phyloP scores from a whole-genome alignment of 208 protist species.

The Crithidia expoeki region DNA sequence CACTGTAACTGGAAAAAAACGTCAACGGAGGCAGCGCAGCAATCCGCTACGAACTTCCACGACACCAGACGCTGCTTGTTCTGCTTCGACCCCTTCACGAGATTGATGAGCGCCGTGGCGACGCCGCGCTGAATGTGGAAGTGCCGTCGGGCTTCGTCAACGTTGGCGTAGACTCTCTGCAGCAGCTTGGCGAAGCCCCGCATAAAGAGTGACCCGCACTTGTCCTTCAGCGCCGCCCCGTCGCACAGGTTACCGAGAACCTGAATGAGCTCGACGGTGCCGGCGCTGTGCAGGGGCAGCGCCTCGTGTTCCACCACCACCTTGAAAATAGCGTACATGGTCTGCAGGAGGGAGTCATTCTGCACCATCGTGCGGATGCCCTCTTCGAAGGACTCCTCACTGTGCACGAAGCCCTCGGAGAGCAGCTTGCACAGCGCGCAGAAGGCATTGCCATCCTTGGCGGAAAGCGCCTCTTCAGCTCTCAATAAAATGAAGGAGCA shows the following conservation, averaged over 20 bases:
- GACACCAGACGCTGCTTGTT: slow-evolving; percentile 84
- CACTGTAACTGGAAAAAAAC: slow-evolving; percentile 93
- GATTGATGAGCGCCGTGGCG: slow-evolving; percentile 88
- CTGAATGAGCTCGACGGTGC: slow-evolving; percentile 79
- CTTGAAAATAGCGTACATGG: slow-evolving; percentile 67
- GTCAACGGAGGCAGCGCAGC: slow-evolving; percentile 73
- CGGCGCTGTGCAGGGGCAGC: slow-evolving; percentile 67
- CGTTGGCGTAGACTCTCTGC: slow-evolving; percentile 55
- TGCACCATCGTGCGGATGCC: slow-evolving; percentile 71
- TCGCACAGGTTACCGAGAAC: slow-evolving; percentile 85
- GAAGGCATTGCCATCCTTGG: slow-evolving; percentile 72
- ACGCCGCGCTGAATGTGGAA: slow-evolving; percentile 75
- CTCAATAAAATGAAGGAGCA: slow-evolving; percentile 80
- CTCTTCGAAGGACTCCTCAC: slow-evolving; percentile 70
- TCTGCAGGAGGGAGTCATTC: slow-evolving; percentile 70
- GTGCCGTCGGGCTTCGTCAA: slow-evolving; percentile 50
- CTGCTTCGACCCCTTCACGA: slow-evolving; percentile 88
- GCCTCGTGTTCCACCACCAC: slow-evolving; percentile 61
- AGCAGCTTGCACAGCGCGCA: slow-evolving; percentile 82
- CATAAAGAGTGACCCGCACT: slow-evolving; percentile 81
- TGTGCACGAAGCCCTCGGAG: slow-evolving; percentile 80
- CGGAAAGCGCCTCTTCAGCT: slow-evolving; percentile 81
- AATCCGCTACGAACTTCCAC: slow-evolving; percentile 77
- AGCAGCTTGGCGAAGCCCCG: slow-evolving; percentile 62
- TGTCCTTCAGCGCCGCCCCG: slow-evolving; percentile 77